Evolutionary conservation across 805 yeast genomes (phyloP).

Genomic region (Priceomyces fermenticarens): DNA sequence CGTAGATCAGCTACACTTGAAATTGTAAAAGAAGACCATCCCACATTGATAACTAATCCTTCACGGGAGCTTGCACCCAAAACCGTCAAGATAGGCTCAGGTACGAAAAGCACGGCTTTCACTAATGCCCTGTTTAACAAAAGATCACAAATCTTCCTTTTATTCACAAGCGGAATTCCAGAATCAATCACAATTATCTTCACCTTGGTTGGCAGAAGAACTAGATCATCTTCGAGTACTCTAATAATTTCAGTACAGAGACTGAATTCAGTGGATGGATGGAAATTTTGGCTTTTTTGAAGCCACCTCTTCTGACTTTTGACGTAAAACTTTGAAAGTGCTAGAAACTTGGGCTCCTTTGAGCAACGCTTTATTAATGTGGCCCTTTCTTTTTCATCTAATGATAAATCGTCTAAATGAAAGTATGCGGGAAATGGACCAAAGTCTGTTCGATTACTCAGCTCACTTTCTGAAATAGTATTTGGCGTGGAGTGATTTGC

Average conservation of each 20-base stretch:
- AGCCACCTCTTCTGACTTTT: conserved; percentile 6
- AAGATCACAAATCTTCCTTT: conserved; percentile 14
- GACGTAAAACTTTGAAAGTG: conserved; percentile 9
- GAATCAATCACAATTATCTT: conserved; percentile 20
- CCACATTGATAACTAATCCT: conserved; percentile 28
- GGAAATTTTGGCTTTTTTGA: background rate
- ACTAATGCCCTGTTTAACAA: conserved; percentile 21
- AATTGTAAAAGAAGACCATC: conserved; percentile 22
- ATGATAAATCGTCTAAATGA: conserved; percentile 17
- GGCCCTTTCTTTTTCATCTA: conserved; percentile 13
- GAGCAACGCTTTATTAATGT: conserved; percentile 2
- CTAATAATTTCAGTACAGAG: background rate
- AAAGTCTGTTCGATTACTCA: too few species aligned
- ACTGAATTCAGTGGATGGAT: background rate
- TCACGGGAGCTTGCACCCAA: conserved; percentile 17
- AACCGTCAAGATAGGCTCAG: conserved; percentile 17
- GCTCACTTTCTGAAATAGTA: conserved; percentile 2
- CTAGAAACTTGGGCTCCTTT: background rate
- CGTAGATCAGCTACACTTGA: conserved; percentile 23
- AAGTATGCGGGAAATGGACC: conserved; percentile 15
- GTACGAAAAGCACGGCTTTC: conserved; percentile 20
- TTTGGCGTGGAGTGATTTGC: conserved; percentile 22
- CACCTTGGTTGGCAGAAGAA: conserved; percentile 16
- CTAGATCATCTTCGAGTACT: conserved; percentile 1
- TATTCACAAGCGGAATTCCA: conserved; percentile 12